These are phyloP conservation scores for Linderniella brevidens DNA, from an alignment of 257 asterid species.

Conservation along the genomic window DNA sequence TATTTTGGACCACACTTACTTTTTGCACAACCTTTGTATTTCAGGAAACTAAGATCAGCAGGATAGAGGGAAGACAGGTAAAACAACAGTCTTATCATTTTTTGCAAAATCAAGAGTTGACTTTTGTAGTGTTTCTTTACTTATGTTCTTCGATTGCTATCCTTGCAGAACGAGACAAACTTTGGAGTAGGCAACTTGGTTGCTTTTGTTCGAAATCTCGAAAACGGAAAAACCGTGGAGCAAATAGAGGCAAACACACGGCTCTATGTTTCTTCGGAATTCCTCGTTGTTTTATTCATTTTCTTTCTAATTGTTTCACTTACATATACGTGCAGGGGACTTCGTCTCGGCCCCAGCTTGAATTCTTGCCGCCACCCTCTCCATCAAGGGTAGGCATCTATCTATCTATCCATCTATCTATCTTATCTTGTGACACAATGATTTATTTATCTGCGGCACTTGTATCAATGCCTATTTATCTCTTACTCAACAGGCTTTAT, in stretches of 20 bases:
- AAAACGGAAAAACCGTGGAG: constrained; percentile 21
- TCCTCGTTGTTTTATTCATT: constrained; percentile 2
- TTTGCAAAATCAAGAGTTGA: background rate
- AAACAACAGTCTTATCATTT: constrained; percentile 3
- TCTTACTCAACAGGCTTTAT: constrained; percentile 37
- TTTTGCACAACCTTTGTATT: constrained; percentile 9
- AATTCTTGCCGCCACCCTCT: constrained; percentile 35
- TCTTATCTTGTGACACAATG: too few species aligned
- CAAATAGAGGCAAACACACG: constrained; percentile 51
- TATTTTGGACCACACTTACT: constrained; percentile 9
- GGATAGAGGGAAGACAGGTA: constrained; percentile 85
- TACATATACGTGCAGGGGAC: constrained; percentile 5
- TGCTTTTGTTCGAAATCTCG: constrained; percentile 23
- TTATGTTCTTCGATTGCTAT: constrained; percentile 6
- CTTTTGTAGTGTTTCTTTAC: too few species aligned
- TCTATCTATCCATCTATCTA: too few species aligned
- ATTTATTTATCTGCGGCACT: too few species aligned
- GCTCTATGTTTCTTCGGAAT: too few species aligned
- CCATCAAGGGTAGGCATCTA: constrained; percentile 55
- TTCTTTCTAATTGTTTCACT: background rate
- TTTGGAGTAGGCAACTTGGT: constrained; percentile 51
- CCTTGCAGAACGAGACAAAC: constrained; percentile 34
- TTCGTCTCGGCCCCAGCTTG: constrained; percentile 39
- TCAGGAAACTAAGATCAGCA: constrained; percentile 72
- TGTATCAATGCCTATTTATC: too few species aligned